Conservation (phyloP, 768 basidiomycete genomes). For the Phanerochaete carnosa region DNA sequence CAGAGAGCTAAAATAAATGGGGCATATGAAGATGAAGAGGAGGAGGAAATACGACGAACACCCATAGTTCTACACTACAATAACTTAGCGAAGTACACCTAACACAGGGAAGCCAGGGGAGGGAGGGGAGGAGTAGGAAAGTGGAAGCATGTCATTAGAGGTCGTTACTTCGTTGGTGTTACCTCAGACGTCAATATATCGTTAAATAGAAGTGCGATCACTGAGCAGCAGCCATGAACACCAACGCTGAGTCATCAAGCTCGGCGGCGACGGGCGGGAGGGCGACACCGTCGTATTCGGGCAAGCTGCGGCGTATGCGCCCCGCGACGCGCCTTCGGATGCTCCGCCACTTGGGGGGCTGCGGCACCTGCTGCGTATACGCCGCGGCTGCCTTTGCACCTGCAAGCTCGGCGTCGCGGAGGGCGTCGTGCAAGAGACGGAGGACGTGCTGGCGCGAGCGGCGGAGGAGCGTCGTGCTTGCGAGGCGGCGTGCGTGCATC, state of each 20-base stretch:
- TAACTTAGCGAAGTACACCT: not conserved
- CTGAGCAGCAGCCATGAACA: not conserved
- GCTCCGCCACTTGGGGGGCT: constrained; percentile 1
- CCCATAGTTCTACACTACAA: not conserved
- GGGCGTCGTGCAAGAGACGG: constrained; percentile 5
- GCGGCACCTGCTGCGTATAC: not conserved
- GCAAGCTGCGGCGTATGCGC: not conserved
- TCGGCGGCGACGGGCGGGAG: not conserved
- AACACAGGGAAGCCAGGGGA: not conserved
- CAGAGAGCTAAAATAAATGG: not conserved
- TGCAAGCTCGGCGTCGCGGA: not conserved
- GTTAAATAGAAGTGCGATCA: not conserved
- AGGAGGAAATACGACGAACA: not conserved
- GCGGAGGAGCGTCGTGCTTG: constrained; percentile 3
- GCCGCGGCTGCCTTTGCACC: not conserved
- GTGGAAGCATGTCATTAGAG: not conserved
- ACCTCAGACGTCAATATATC: not conserved
- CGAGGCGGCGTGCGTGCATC: not conserved
- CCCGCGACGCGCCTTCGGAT: constrained; percentile 7
- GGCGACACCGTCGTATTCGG: not conserved
- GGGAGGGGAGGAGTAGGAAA: not conserved
- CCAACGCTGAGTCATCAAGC: not conserved
- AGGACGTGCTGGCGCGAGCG: constrained; percentile 5
- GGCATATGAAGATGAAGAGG: not conserved
- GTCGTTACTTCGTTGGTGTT: not conserved